Base-by-base conservation (phyloP, 129 eudicot genomes). In the Sambucus nigra region DNA sequence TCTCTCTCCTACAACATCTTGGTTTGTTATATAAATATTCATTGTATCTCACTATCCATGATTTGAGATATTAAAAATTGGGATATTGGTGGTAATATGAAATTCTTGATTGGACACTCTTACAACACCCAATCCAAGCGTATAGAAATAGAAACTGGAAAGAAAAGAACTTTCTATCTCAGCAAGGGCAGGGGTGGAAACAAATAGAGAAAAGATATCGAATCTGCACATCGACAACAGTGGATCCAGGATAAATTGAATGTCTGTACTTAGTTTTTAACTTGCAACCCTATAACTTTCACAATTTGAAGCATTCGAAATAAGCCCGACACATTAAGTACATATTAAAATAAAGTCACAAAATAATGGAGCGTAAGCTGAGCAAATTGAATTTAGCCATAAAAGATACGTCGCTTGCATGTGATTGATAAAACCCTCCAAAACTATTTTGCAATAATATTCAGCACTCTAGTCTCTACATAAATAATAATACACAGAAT, bases 161-260 rank as follows among this genome's bases (percentile, higher is more conserved):
- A n/a, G n/a, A n/a, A n/a, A n/a, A n/a, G n/a, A n/a, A n/a, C n/a
- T n/a, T n/a, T n/a, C n/a, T n/a, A n/a, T n/a, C n/a, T n/a, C n/a
- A n/a, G 31, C 59, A 5, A 28, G 19, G n/a, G 31, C n/a, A n/a
- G 25, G 20, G 6, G 16, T 29, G 12, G 45, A 41, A 55, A 18
- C 10, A n/a, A n/a, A n/a, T n/a, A 20, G 46, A 19, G 47, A 66
- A 16, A 16, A 18, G n/a, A 31, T 38, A 69, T 53, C 49, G 25
- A 51, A 91, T 95, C 98, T 84, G 88, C 59, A 91, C 98, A 81
- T 91, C 95, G 15, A 91, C 70, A 23, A 76, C 67, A 51, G 52
- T 66, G 95, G 77, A 51, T 91, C 84, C 29, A 84, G 53, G 10
- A 91, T 91, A 74, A 91, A 73, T 15, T 79, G 83, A 65, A 91